Evolutionary conservation across 768 basidiomycete species (phyloP).

Genomic region (Boletus fagicola): DNA sequence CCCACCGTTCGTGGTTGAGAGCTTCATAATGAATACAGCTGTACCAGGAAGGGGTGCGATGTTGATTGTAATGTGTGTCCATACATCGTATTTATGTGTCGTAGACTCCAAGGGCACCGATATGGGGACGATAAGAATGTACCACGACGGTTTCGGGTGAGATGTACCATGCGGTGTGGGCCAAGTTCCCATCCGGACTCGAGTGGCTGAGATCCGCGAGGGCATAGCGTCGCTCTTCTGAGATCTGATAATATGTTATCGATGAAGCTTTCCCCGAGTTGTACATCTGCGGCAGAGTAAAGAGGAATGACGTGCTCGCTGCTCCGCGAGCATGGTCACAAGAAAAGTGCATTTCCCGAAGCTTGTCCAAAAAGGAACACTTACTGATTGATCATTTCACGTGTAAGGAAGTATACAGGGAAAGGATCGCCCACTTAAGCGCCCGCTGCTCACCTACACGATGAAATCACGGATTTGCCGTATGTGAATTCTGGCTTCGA

Average conservation of each 20-base stretch:
- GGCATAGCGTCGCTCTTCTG: neutral
- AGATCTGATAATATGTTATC: neutral
- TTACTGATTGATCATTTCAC: neutral
- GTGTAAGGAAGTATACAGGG: neutral
- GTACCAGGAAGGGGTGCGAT: neutral
- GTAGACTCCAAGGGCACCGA: neutral
- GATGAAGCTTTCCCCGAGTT: neutral
- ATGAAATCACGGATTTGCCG: neutral
- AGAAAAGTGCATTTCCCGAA: neutral
- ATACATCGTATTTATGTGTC: constrained; percentile 17
- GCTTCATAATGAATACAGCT: constrained; percentile 16
- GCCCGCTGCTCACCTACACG: neutral
- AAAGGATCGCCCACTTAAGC: neutral
- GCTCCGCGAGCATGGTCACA: neutral
- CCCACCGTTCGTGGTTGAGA: neutral
- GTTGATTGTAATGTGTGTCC: neutral
- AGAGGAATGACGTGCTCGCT: neutral
- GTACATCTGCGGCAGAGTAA: neutral
- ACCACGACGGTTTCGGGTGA: neutral
- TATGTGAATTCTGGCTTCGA: neutral
- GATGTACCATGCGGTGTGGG: constrained; percentile 7
- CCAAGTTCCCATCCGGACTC: neutral
- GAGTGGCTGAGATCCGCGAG: neutral
- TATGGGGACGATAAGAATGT: neutral
- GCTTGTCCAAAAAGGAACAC: neutral